A percentile compares a stretch with the other conserved stretches of the same genome.
These are phyloP conservation scores for Annulohypoxylon truncatum DNA, from an alignment of 2,329 filamentous ascomycete genomes.

Conservation along the genomic window DNA sequence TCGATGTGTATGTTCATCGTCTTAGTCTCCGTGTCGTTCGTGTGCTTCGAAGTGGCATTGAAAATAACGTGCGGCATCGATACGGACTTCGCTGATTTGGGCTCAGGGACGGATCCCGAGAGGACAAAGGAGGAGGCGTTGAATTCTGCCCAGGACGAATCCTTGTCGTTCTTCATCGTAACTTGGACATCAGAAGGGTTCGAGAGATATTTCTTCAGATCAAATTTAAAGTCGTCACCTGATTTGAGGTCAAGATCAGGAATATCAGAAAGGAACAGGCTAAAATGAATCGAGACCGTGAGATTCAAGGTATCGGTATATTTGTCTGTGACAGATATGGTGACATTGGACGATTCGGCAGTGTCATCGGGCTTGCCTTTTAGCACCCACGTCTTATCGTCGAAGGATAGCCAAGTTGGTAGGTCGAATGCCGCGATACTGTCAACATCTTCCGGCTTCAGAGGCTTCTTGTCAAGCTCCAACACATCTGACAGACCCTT, in stretches of 20 bases:
- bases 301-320: slow-evolving; percentile 69
- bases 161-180: slow-evolving; percentile 40
- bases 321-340: slow-evolving; percentile 68
- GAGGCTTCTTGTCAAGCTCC: slow-evolving; percentile 66
- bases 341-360: slow-evolving; percentile 71
- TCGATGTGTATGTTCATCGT: slow-evolving; percentile 41
- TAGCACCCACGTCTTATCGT: slow-evolving; percentile 70
- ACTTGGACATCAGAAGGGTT: slow-evolving; percentile 43
- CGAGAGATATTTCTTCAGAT: slow-evolving; percentile 48
- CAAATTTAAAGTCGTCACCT: slow-evolving; percentile 47
- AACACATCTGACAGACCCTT: slow-evolving; percentile 63
- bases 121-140: slow-evolving; percentile 44
- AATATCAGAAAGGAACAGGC: slow-evolving; percentile 47
- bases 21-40: slow-evolving; percentile 42
- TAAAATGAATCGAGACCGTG: slow-evolving; percentile 56
- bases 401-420: slow-evolving; percentile 77
- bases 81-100: slow-evolving; percentile 9
- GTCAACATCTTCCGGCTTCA: slow-evolving; percentile 62
- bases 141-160: slow-evolving; percentile 50
- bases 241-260: slow-evolving; percentile 46
- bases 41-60: slow-evolving; percentile 41
- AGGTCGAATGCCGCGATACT: slow-evolving; percentile 62
- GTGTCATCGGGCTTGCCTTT: slow-evolving; percentile 72
- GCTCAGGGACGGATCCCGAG: slow-evolving; percentile 45
- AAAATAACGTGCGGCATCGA: slow-evolving; percentile 38